These are phyloP conservation scores for Solanum hybrid DNA, from an alignment of 305 asterid species.

Conservation along the genomic window DNA sequence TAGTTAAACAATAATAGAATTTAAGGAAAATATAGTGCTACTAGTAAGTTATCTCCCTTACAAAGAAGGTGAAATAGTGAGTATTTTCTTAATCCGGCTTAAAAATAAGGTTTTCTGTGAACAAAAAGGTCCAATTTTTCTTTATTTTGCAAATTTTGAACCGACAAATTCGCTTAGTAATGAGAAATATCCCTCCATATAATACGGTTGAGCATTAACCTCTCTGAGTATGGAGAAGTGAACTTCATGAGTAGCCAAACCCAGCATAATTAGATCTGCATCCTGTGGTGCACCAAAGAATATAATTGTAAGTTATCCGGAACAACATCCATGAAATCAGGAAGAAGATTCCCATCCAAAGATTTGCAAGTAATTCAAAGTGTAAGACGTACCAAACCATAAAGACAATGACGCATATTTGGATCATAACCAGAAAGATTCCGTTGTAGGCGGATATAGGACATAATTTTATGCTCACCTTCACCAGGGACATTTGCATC, in stretches of 20 bases:
- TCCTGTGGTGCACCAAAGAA: constrained; percentile 40
- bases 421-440: constrained; percentile 92
- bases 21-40: neutral
- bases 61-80: neutral
- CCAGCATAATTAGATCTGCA: constrained; percentile 87
- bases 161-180: neutral
- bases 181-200: neutral
- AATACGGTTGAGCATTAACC: constrained; percentile 34
- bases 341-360: neutral
- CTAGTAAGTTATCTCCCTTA: neutral
- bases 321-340: neutral
- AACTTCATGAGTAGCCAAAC: constrained; percentile 72
- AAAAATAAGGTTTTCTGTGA: neutral
- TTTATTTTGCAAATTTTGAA: neutral
- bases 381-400: constrained; percentile 70
- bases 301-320: neutral
- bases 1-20: neutral
- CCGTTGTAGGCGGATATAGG: constrained; percentile 90
- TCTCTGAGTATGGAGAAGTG: constrained; percentile 91
- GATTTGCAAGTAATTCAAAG: neutral
- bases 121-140: neutral
- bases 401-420: constrained; percentile 91
- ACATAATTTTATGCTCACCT: constrained; percentile 99
- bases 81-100: neutral
- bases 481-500: constrained; percentile 99